These are phyloP conservation scores for Straminergon stramineum DNA, from an alignment of 225 moss, liverwort and hornwort genomes.

Conservation along the genomic window DNA sequence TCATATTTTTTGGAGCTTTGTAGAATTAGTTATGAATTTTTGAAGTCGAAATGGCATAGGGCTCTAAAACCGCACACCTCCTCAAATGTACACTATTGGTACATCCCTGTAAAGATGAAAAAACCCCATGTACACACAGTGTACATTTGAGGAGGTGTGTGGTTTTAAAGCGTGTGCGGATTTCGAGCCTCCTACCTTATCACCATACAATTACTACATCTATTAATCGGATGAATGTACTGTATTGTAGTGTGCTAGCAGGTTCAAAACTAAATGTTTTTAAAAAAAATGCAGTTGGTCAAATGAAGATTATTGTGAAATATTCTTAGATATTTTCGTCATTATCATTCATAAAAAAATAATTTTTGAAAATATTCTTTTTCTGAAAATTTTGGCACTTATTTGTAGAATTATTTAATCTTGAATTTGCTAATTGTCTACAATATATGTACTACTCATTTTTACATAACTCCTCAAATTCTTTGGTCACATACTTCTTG, in stretches of 20 bases:
- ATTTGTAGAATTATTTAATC: not conserved
- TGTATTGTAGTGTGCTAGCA: not conserved
- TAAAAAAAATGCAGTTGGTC: rapidly evolving
- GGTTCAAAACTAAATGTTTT: not conserved
- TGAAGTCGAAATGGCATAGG: no score
- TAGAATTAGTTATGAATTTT: no score
- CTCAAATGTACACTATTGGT: no score
- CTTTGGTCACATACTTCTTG: not conserved
- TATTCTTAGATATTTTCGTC: not conserved
- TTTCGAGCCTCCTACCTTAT: no score
- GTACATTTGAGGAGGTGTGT: no score
- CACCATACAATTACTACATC: not conserved
- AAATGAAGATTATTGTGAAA: not conserved
- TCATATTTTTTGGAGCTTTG: no score
- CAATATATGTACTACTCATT: not conserved
- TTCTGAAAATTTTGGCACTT: not conserved
- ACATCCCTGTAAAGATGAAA: no score
- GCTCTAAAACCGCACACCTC: no score
- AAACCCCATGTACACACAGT: no score
- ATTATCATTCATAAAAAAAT: not conserved
- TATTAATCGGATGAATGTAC: not conserved
- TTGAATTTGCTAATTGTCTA: not conserved
- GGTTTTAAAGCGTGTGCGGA: no score
- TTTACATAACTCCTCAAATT: not conserved
- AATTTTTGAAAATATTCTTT: not conserved